These are phyloP conservation scores for Pichia kudriavzevii DNA, from an alignment of 1,139 yeast species.

Conservation along the genomic window DNA sequence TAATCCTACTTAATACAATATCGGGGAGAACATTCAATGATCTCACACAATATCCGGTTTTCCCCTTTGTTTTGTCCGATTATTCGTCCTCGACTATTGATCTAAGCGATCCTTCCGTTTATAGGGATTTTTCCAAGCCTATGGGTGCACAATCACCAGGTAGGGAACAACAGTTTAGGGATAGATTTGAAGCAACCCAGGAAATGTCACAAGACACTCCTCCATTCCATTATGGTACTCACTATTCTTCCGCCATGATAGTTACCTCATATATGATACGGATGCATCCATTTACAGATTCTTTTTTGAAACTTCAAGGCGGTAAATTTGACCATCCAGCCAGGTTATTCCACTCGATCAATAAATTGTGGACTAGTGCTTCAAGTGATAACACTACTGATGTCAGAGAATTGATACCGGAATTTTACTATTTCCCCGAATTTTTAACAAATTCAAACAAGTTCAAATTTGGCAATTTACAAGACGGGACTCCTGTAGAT, in stretches of 20 bases:
- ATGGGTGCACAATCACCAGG: constrained; percentile 75
- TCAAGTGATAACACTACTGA: constrained; percentile 75
- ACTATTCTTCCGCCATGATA: constrained; percentile 88
- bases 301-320: constrained; percentile 71
- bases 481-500: constrained; percentile 48
- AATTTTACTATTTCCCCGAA: constrained; percentile 74
- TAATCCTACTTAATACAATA: constrained; percentile 69
- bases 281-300: constrained; percentile 69
- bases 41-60: constrained; percentile 80
- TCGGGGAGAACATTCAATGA: constrained; percentile 88
- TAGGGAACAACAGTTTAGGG: constrained; percentile 56
- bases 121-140: constrained; percentile 72
- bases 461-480: constrained; percentile 62
- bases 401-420: constrained; percentile 80
- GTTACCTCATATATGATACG: constrained; percentile 73
- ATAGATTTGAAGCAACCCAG: constrained; percentile 59
- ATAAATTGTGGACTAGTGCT: constrained; percentile 73
- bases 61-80: constrained; percentile 86
- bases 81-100: constrained; percentile 62
- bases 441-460: constrained; percentile 56
- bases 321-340: constrained; percentile 87
- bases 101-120: constrained; percentile 49
- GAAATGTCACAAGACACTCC: constrained; percentile 42
- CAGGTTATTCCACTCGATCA: constrained; percentile 62
- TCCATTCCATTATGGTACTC: constrained; percentile 88